phyloP scores from a whole-genome alignment of 805 yeast genomes.

The Komagataella pastoris region DNA sequence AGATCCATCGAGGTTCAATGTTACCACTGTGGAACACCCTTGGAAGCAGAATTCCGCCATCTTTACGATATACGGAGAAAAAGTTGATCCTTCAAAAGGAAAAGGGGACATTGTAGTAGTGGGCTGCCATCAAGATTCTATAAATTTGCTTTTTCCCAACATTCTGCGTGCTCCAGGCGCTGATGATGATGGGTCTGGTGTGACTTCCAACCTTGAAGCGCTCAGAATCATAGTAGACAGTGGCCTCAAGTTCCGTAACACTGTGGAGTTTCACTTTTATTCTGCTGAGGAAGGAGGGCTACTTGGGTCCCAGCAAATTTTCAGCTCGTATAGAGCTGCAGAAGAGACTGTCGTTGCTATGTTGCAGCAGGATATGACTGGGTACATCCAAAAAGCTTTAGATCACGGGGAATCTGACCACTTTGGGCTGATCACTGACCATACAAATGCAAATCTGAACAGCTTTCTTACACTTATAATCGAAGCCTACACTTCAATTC shows the following conservation, averaged over 20 bases:
- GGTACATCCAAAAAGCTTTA: constrained; percentile 42
- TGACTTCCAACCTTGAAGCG: constrained; percentile 65
- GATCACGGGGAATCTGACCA: constrained; percentile 42
- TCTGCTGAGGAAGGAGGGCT: constrained; percentile 93
- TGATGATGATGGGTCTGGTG: constrained; percentile 89
- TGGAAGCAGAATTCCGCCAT: constrained; percentile 77
- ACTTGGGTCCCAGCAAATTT: constrained; percentile 74
- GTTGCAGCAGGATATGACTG: constrained; percentile 95
- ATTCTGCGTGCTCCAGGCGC: constrained; percentile 80
- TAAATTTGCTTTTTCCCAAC: constrained; percentile 60
- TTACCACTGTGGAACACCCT: constrained; percentile 44
- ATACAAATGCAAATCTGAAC: constrained; percentile 40
- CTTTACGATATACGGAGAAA: constrained; percentile 43
- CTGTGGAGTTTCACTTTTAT: constrained; percentile 88
- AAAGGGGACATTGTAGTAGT: constrained; percentile 43
- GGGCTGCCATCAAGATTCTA: constrained; percentile 86
- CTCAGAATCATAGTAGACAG: constrained; percentile 42
- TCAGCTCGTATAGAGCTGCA: constrained; percentile 34
- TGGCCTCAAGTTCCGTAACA: constrained; percentile 26
- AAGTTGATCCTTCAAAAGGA: constrained; percentile 21
- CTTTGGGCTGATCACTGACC: constrained; percentile 74
- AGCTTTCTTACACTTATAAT: constrained; percentile 51
- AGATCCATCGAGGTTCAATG: constrained; percentile 17
- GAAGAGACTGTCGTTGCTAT: constrained; percentile 54
- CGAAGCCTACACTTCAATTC: constrained; percentile 48